phyloP scores from a whole-genome alignment of 192 early-diverging fungal genomes.

The Haplosporangium gracile region DNA sequence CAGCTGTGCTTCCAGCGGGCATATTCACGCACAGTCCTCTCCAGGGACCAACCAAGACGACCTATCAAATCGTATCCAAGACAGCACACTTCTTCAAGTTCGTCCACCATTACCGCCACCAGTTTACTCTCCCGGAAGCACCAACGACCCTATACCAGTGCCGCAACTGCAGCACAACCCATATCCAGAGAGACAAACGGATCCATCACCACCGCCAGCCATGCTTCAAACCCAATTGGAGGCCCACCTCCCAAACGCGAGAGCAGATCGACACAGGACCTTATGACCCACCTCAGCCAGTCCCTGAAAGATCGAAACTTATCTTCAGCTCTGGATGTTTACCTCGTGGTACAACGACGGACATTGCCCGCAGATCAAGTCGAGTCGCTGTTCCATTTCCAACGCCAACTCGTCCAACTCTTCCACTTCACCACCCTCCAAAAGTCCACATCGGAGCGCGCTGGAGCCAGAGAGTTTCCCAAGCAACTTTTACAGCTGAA shows the following conservation, averaged over 20 bases:
- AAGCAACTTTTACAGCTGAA: background rate
- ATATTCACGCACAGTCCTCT: conserved; percentile 19
- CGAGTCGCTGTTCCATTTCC: conserved; percentile 6
- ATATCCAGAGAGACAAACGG: background rate
- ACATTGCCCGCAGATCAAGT: background rate
- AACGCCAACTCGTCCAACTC: conserved; percentile 18
- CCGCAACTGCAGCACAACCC: conserved; percentile 14
- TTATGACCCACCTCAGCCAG: conserved; percentile 5
- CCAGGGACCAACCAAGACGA: conserved; percentile 5
- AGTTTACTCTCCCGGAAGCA: background rate
- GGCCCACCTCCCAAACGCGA: background rate
- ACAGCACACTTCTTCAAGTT: background rate
- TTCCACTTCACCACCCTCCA: conserved; percentile 23
- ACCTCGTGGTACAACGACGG: conserved; percentile 7
- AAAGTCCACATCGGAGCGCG: background rate
- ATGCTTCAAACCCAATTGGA: background rate
- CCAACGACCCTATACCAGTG: conserved; percentile 10
- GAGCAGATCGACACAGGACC: background rate
- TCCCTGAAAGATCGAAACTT: conserved; percentile 13
- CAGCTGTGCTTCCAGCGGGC: conserved; percentile 32
- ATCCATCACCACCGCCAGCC: background rate
- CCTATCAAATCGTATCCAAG: background rate
- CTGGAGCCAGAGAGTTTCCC: too few species aligned
- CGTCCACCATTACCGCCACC: background rate
- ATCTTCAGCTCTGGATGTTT: background rate